Conservation (phyloP, 2,329 filamentous ascomycete genomes). For the Myriosclerotinia duriaeana region DNA sequence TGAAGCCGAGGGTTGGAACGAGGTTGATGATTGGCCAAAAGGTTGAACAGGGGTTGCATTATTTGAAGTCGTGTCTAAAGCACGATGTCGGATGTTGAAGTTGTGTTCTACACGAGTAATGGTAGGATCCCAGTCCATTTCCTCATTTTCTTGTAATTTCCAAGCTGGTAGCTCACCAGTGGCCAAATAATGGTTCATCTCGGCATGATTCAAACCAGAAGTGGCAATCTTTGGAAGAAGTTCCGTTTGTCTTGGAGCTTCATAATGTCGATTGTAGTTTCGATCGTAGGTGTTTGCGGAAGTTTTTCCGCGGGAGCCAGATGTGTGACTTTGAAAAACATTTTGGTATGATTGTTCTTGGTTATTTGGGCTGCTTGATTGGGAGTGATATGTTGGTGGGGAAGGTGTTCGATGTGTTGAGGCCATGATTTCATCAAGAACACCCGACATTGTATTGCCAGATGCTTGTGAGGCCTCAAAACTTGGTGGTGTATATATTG, state of each 20-base stretch:
- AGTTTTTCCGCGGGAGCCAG: background rate
- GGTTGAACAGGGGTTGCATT: slow-evolving; percentile 42
- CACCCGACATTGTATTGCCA: slow-evolving; percentile 48
- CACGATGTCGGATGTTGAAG: slow-evolving; percentile 51
- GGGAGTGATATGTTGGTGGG: slow-evolving; percentile 5
- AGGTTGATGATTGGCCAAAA: slow-evolving; percentile 27
- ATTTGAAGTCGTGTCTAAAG: slow-evolving; percentile 50
- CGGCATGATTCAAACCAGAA: slow-evolving; percentile 24
- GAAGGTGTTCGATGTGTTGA: slow-evolving; percentile 5
- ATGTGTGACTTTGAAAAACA: slow-evolving; percentile 4
- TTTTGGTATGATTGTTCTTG: background rate
- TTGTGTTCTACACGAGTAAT: slow-evolving; percentile 18
- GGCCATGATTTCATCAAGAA: slow-evolving; percentile 25
- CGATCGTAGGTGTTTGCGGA: background rate
- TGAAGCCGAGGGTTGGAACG: background rate
- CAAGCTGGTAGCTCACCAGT: slow-evolving; percentile 20
- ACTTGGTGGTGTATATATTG: slow-evolving; percentile 31
- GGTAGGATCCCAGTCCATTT: slow-evolving; percentile 68
- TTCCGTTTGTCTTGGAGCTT: slow-evolving; percentile 6
- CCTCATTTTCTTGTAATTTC: slow-evolving; percentile 13
- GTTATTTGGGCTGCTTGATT: background rate
- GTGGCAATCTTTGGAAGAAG: slow-evolving; percentile 30
- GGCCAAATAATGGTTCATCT: slow-evolving; percentile 24
- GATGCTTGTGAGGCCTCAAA: slow-evolving; percentile 37
- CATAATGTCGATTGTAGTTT: slow-evolving; percentile 8